phyloP scores from a whole-genome alignment of 192 early-diverging fungal genomes.

The Diversispora eburnea region DNA sequence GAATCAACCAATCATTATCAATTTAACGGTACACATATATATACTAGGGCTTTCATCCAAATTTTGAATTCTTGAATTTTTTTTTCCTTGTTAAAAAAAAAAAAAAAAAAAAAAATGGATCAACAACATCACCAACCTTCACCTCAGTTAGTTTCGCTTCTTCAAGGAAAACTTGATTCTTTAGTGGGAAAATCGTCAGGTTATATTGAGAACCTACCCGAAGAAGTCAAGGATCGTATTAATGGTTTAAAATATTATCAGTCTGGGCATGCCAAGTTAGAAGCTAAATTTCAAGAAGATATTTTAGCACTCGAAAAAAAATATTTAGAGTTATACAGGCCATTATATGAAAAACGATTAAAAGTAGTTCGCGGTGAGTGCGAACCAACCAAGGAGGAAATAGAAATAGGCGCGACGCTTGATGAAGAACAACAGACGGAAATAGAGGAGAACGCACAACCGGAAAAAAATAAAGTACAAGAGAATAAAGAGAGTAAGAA shows the following conservation, averaged over 20 bases:
- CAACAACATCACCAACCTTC: conserved; percentile 1
- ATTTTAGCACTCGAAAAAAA: conserved; percentile 95
- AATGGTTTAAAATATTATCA: conserved; percentile 86
- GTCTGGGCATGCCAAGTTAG: conserved; percentile 79
- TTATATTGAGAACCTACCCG: conserved; percentile 68
- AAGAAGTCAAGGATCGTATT: conserved; percentile 79
- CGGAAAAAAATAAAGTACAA: conserved; percentile 32
- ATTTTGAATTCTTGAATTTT: background rate
- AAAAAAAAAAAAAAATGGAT: conserved; percentile 17
- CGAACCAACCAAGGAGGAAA: conserved; percentile 92
- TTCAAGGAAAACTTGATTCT: conserved; percentile 72
- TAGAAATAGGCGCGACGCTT: conserved; percentile 58
- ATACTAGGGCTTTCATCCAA: too few species aligned
- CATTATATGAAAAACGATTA: conserved; percentile 86
- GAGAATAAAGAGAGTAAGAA: conserved; percentile 41
- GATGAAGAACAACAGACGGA: conserved; percentile 59
- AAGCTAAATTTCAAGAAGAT: conserved; percentile 90
- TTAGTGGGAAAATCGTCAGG: conserved; percentile 77
- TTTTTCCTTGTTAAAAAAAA: background rate
- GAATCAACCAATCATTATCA: too few species aligned
- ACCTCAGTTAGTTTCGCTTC: conserved; percentile 40
- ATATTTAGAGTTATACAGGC: conserved; percentile 79
- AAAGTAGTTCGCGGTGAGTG: conserved; percentile 70
- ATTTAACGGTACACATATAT: too few species aligned
- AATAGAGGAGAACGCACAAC: conserved; percentile 41